Evolutionary conservation across 176 grass and related monocot genomes (phyloP).

Genomic region (Miscanthus lutarioriparius): DNA sequence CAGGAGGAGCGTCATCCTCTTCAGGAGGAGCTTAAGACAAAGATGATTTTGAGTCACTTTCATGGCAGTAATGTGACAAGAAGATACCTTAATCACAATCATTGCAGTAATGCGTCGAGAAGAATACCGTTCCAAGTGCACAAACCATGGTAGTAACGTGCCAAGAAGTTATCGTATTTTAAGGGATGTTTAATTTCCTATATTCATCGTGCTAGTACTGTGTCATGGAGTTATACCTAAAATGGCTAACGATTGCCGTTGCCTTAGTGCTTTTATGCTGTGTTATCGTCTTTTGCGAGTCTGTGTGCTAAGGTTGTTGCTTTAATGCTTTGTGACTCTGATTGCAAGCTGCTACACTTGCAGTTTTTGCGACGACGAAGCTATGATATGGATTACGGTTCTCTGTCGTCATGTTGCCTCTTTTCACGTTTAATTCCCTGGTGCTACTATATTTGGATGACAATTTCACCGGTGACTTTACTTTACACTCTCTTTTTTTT

Average conservation of each 20-base stretch:
- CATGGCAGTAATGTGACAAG: slow-evolving; percentile 12
- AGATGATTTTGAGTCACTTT: slow-evolving; percentile 4
- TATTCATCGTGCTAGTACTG: background rate
- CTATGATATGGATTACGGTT: background rate
- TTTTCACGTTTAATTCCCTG: background rate
- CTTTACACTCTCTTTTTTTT: background rate
- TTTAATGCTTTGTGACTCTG: slow-evolving; percentile 2
- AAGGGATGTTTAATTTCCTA: background rate
- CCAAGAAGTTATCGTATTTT: background rate
- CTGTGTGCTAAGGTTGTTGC: slow-evolving; percentile 1
- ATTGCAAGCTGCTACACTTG: background rate
- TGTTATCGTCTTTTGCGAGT: background rate
- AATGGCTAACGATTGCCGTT: slow-evolving; percentile 21
- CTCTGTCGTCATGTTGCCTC: background rate
- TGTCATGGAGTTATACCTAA: background rate
- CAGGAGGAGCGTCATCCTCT: slow-evolving; percentile 15
- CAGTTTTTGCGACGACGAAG: slow-evolving; percentile 24
- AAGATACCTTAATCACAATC: slow-evolving; percentile 17
- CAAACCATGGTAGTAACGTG: background rate
- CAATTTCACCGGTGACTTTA: background rate
- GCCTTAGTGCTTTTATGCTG: slow-evolving; percentile 1
- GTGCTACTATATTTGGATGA: background rate
- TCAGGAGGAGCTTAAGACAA: slow-evolving; percentile 16
- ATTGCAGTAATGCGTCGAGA: slow-evolving; percentile 1
- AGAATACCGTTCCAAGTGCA: background rate